Evolutionary conservation across 2,329 filamentous ascomycete genomes (phyloP), one percentile per base, ranked within the genome.

Genomic region (Diplodia intermedia): DNA sequence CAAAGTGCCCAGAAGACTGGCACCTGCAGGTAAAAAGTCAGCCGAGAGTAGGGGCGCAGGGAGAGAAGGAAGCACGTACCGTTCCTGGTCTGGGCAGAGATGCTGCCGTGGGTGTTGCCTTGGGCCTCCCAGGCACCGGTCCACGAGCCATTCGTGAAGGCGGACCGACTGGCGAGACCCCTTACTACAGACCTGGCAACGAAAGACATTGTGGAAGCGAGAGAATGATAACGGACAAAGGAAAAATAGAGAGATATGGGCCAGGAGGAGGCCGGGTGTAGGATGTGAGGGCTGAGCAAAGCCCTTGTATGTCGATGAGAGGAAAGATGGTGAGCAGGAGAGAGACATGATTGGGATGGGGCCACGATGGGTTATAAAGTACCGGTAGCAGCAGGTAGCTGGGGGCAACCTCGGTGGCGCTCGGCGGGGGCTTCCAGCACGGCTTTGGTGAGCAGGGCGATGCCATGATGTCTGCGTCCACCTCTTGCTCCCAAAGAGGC

Each of bases 131-230:
- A 57, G 26, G 47, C 66, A 36, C 66, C 55, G 14, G 54, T 36
- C 66, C 33, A 65, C 12, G 65, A 57, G 14, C 54, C 65, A 14
- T 57, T 57, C 12, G 33, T 40, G 49, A 61, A 61, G 33, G 66
- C 15, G 43, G 55, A 50, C 20, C 65, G 57, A 23, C 43, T 43
- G 38, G 66, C 43, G 14, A 67, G 43, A 50, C 66, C 49, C 14
- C 26, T 49, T 20, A 67, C 55, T 26, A 67, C 43, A 8, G 55
- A 62, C 36, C 49, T 62, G 54, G 66, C 66, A 62, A 62, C 26
- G 56, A 67, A 67, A 53, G 66, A 67, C 66, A 67, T 67, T 29
- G 23, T 60, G 33, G 29, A 8, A 60, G 36, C 36, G 20, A 60
- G 31, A 50, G 23, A 43, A 18, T 8, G 23, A 11, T 15, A 49